Base-by-base conservation (phyloP, 78 protist genomes). In the Bigelowiella natans region DNA sequence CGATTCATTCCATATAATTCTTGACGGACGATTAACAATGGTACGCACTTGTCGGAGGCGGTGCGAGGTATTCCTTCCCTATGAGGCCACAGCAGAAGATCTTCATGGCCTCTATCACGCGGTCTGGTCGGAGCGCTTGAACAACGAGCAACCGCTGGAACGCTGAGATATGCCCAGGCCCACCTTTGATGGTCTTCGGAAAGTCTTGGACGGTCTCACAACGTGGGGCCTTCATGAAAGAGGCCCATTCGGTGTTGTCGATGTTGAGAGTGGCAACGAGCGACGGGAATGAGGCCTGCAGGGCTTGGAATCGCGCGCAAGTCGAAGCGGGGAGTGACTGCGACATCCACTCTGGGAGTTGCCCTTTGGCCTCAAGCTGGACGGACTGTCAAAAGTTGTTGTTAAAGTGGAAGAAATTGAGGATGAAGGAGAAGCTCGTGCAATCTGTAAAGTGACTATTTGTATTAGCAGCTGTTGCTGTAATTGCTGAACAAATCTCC, bases 81-180 rank as follows among this genome's bases (percentile, higher is more conserved):
- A 94, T 88, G 73, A 30, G 0, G 11, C 2, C 2, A 73, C 0
- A 1, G 18, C 31, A 64, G 26, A 91, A 93, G 37, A 39, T 11
- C 28, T 0, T 0, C 29, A 36, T 7, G 31, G 92, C 89, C 28
- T 1, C 29, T 39, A 82, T 83, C n/a, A 94, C 87, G 2, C 97
- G 93, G 82, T 95, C 97, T 7, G 95, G 95, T 0, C 96, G 95
- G 38, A 94, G 88, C 39, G 94, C 93, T 83, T 94, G 93, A 34
- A 95, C 39, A 1, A 95, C 39, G 2, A 95, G 92, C 2, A 95
- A 36, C 86, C 11, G 1, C 88, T 94, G 93, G 89, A 95, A 94
- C 30, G 90, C 88, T 39, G 63, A 40, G 37, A 51, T 38, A 7
- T 30, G 0, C 0, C 83, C 0, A n/a, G n/a, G n/a, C 7, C 34